A percentile compares a stretch with the other conserved stretches of the same genome.
Conservation (phyloP, 2,329 filamentous ascomycete species). For the Paracoccidioides brasiliensis region DNA sequence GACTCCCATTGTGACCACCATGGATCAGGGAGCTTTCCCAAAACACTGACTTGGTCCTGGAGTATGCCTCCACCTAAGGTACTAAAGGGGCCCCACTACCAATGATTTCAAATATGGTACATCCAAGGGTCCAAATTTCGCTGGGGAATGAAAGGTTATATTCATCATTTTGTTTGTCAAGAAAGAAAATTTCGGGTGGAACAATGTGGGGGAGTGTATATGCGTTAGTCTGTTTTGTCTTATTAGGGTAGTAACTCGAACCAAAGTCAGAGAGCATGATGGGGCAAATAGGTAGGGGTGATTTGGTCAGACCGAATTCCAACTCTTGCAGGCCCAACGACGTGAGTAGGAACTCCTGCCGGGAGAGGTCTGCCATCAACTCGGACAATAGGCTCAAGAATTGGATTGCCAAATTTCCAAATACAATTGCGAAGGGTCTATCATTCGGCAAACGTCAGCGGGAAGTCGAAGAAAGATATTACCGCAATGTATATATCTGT, state of each 20-base stretch:
- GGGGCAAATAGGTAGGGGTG: constrained; percentile 3
- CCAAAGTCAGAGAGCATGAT: constrained; percentile 9
- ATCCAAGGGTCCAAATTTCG: constrained; percentile 11
- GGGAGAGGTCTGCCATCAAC: constrained; percentile 9
- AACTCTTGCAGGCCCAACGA: constrained; percentile 5
- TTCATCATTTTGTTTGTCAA: constrained; percentile 3
- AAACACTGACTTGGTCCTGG: constrained; percentile 9
- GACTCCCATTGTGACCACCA: constrained; percentile 10
- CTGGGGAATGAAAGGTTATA: constrained; percentile 9
- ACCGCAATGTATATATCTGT: constrained; percentile 10
- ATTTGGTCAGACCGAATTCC: constrained; percentile 8
- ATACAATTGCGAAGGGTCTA: constrained; percentile 8
- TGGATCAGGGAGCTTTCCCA: constrained; percentile 9
- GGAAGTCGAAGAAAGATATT: constrained; percentile 11
- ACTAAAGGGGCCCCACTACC: constrained; percentile 8
- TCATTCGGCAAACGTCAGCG: constrained; percentile 6
- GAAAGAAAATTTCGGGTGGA: constrained; percentile 9
- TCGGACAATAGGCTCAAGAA: constrained; percentile 8
- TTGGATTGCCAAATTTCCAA: constrained; percentile 8
- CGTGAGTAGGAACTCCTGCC: constrained; percentile 8
- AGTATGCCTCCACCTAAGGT: constrained; percentile 9
- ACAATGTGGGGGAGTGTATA: constrained; percentile 10
- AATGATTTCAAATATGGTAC: constrained; percentile 10
- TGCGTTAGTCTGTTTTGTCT: constrained; percentile 6
- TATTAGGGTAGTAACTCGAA: constrained; percentile 7